These are phyloP conservation scores for Trapa incisa DNA, from an alignment of 345 rosid genomes.

Conservation along the genomic window DNA sequence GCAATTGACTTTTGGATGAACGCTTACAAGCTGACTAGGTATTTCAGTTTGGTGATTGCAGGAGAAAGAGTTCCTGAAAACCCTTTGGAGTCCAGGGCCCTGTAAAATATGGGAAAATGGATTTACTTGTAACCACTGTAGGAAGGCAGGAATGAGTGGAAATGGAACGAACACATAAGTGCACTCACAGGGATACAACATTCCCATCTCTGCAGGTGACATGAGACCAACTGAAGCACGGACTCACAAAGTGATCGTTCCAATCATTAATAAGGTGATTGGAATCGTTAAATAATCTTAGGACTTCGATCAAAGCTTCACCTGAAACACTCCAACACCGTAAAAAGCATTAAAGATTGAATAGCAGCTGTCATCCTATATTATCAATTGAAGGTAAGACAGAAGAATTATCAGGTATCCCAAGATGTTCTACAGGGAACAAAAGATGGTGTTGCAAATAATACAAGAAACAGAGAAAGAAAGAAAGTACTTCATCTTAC, in stretches of 20 bases:
- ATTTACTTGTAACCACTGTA: background rate
- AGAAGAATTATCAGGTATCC: background rate
- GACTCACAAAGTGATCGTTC: conserved; percentile 55
- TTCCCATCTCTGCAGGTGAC: conserved; percentile 57
- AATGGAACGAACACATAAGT: background rate
- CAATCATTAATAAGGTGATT: conserved; percentile 32
- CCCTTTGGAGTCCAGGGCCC: conserved; percentile 61
- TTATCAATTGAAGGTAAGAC: background rate
- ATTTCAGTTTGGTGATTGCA: conserved; percentile 56
- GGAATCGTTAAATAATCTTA: conserved; percentile 44
- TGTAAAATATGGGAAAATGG: conserved; percentile 21
- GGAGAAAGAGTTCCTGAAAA: conserved; percentile 72
- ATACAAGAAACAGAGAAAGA: background rate
- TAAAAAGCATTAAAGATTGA: background rate
- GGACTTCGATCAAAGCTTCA: conserved; percentile 55
- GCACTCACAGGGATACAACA: conserved; percentile 63
- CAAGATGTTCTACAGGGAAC: background rate
- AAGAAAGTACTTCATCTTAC: conserved; percentile 15
- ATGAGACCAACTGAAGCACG: conserved; percentile 83
- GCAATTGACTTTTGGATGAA: background rate
- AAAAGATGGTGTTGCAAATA: background rate
- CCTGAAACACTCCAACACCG: conserved; percentile 21
- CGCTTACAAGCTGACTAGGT: conserved; percentile 60
- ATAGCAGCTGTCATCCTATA: background rate
- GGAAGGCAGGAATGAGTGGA: background rate